Conservation (phyloP, 2,329 filamentous ascomycete genomes). For the Fusarium longipes region DNA sequence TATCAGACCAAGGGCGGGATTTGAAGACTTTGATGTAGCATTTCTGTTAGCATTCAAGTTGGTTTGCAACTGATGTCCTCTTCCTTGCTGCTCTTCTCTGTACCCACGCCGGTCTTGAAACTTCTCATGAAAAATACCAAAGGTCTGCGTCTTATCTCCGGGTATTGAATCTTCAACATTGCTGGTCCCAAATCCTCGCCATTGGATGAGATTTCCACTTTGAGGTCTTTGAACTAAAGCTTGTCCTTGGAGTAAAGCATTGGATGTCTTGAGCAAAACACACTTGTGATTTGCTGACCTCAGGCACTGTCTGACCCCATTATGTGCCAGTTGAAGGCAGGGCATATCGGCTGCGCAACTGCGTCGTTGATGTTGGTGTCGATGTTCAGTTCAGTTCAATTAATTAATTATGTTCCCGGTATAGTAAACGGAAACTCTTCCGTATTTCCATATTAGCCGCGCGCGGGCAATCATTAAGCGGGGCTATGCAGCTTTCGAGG, state of each 20-base stretch:
- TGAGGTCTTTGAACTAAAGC: slow-evolving; percentile 12
- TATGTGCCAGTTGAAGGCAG: slow-evolving; percentile 54
- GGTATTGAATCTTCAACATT: not conserved
- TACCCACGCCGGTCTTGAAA: not conserved
- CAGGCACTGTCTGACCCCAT: slow-evolving; percentile 73
- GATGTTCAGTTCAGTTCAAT: slow-evolving; percentile 1
- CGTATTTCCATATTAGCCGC: not conserved
- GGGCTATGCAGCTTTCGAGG: slow-evolving; percentile 44
- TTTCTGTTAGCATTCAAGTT: not conserved
- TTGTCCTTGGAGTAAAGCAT: slow-evolving; percentile 27
- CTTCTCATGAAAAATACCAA: slow-evolving; percentile 11
- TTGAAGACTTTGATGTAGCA: not conserved
- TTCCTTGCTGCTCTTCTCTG: not conserved
- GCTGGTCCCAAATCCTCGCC: slow-evolving; percentile 35
- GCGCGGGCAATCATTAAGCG: slow-evolving; percentile 27
- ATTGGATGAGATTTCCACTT: slow-evolving; percentile 15
- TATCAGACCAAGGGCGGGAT: slow-evolving; percentile 16
- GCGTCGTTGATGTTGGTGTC: slow-evolving; percentile 1
- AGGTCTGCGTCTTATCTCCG: not conserved
- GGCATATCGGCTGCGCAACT: slow-evolving; percentile 43
- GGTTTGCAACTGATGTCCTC: not conserved
- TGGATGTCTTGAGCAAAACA: slow-evolving; percentile 51
- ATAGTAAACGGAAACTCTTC: slow-evolving; percentile 28
- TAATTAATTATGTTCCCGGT: slow-evolving; percentile 2
- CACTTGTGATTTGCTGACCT: slow-evolving; percentile 65